phyloP scores from a whole-genome alignment of 2,329 filamentous ascomycete genomes.

The Alternaria atra region DNA sequence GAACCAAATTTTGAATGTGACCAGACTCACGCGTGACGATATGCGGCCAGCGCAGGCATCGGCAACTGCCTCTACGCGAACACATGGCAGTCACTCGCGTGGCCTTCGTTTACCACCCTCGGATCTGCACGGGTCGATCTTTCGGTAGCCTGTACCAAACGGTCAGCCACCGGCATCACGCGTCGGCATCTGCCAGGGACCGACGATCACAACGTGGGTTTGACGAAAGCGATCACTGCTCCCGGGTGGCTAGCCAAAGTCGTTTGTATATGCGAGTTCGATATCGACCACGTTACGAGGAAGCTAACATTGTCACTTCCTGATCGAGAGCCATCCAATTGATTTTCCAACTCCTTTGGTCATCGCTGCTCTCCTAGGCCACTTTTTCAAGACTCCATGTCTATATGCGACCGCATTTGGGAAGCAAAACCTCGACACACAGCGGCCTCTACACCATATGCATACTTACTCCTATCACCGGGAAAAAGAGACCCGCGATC shows the following conservation, averaged over 20 bases:
- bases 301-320: not conserved
- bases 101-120: not conserved
- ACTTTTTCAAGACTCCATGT: not conserved
- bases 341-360: not conserved
- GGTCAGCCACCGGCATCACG: conserved; percentile 9
- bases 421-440: not conserved
- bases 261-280: not conserved
- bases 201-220: conserved; percentile 5
- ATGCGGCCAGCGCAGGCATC: conserved; percentile 1
- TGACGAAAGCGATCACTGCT: not conserved
- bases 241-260: not conserved
- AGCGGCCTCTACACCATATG: not conserved
- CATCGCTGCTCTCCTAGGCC: not conserved
- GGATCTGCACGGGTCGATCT: conserved; percentile 5
- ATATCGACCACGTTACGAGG: not conserved
- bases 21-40: not conserved
- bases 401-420: not conserved
- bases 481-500: not conserved
- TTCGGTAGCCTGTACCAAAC: conserved; percentile 7
- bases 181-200: conserved; percentile 5
- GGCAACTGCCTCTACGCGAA: not conserved
- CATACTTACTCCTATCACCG: not conserved
- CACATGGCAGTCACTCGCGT: not conserved
- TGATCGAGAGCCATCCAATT: not conserved
- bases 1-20: conserved; percentile 1